A percentile compares a stretch with the other conserved stretches of the same genome.
Evolutionary conservation across 441 rosid species (phyloP).

Genomic region (Aleurites moluccanus): DNA sequence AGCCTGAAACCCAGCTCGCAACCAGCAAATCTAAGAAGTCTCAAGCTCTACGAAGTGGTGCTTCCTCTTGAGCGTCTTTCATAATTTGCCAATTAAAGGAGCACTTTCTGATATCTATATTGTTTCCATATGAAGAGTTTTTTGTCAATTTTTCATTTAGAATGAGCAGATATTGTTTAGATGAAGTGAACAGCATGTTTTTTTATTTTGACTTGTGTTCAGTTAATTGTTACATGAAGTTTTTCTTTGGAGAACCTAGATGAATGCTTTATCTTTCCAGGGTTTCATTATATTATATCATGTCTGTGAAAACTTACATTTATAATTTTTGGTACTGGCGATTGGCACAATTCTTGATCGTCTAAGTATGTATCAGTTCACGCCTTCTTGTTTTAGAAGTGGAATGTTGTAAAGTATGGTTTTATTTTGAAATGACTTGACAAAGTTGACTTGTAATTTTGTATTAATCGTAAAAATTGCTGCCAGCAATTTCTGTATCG

Average conservation of each 20-base stretch:
- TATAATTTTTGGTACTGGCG: neutral
- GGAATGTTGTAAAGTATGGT: too few relatives aligned
- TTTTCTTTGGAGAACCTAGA: conserved; percentile 20
- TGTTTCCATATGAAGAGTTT: conserved; percentile 10
- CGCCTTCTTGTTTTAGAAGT: too few relatives aligned
- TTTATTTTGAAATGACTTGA: too few relatives aligned
- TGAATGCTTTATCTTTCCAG: neutral
- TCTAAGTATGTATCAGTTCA: too few relatives aligned
- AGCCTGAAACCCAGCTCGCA: conserved; percentile 75
- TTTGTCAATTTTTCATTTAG: conserved; percentile 27
- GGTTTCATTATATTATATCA: neutral
- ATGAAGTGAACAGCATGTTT: conserved; percentile 24
- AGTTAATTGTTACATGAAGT: conserved; percentile 20
- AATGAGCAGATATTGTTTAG: conserved; percentile 24
- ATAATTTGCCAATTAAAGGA: neutral
- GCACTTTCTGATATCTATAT: conserved; percentile 9
- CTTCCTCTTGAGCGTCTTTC: conserved; percentile 24
- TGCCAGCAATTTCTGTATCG: too few relatives aligned
- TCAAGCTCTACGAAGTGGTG: conserved; percentile 32
- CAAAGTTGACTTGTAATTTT: too few relatives aligned
- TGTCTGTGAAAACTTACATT: neutral
- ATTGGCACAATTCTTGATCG: too few relatives aligned
- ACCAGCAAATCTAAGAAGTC: conserved; percentile 60
- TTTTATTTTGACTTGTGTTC: conserved; percentile 13
- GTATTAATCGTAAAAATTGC: too few relatives aligned